phyloP scores from a whole-genome alignment of 768 basidiomycete genomes.

The Mycena haematopus region DNA sequence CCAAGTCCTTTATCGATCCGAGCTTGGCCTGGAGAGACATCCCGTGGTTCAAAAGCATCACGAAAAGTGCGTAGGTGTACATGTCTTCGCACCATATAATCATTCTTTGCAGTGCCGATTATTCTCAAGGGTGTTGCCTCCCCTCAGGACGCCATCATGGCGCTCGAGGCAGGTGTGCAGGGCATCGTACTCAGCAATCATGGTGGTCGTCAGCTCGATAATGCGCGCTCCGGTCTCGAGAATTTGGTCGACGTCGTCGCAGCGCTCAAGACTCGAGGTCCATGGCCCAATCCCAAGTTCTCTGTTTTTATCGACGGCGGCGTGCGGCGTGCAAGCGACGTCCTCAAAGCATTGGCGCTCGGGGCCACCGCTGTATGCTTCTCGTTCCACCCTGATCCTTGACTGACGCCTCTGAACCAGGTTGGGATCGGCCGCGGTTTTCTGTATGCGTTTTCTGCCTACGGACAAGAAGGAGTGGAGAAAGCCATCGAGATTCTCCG shows the following conservation, averaged over 20 bases:
- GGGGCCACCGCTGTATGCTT: conserved; percentile 65
- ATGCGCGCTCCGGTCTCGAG: conserved; percentile 71
- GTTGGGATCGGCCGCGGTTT: conserved; percentile 89
- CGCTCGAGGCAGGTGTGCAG: conserved; percentile 33
- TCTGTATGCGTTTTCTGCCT: conserved; percentile 86
- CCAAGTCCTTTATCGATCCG: conserved; percentile 93
- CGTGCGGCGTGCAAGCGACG: conserved; percentile 81
- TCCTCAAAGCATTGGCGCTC: conserved; percentile 80
- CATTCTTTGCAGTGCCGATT: conserved; percentile 62
- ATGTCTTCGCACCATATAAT: conserved; percentile 46
- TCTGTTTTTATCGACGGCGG: conserved; percentile 80
- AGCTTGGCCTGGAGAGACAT: conserved; percentile 86
- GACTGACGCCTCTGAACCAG: conserved; percentile 43
- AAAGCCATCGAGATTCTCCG: conserved; percentile 79
- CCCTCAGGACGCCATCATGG: conserved; percentile 52
- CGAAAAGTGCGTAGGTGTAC: conserved; percentile 53
- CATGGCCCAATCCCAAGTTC: conserved; percentile 70
- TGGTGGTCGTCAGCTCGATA: conserved; percentile 64
- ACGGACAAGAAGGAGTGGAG: conserved; percentile 87
- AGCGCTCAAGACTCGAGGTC: conserved; percentile 59
- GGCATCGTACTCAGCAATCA: conserved; percentile 67
- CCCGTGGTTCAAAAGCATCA: conserved; percentile 81
- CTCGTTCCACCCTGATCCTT: conserved; percentile 40
- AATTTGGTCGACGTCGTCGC: conserved; percentile 71
- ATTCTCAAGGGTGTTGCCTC: conserved; percentile 72